A percentile compares a stretch with the other conserved stretches of the same genome.
phyloP scores from a whole-genome alignment of 2,329 filamentous ascomycete genomes.

The Verticillium albo-atrum region DNA sequence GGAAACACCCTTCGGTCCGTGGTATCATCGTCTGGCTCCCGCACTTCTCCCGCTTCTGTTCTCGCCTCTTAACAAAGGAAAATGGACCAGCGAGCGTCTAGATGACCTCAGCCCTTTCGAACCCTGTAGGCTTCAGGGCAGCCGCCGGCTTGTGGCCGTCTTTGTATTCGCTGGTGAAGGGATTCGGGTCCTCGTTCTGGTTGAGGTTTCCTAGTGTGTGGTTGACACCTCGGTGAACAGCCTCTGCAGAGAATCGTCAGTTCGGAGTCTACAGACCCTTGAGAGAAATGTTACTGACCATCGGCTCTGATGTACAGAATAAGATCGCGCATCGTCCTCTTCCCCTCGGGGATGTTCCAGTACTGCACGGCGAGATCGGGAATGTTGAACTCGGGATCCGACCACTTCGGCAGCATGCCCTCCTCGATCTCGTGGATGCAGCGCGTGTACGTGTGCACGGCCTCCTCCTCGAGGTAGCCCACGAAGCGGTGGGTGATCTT shows the following conservation, averaged over 20 bases:
- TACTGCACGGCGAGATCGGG: constrained; percentile 89
- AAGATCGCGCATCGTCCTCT: constrained; percentile 78
- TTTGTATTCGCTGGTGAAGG: constrained; percentile 81
- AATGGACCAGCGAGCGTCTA: constrained; percentile 15
- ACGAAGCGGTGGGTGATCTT: constrained; percentile 92
- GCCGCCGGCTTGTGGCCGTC: constrained; percentile 61
- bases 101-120: constrained; percentile 80
- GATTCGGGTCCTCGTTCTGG: constrained; percentile 84
- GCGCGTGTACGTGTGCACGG: constrained; percentile 90
- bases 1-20: not conserved
- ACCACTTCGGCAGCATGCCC: constrained; percentile 81
- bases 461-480: constrained; percentile 95
- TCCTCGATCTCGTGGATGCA: constrained; percentile 82
- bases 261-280: not conserved
- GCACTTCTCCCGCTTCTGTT: not conserved
- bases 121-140: constrained; percentile 64
- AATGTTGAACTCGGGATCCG: constrained; percentile 61
- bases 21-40: constrained; percentile 1
- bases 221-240: constrained; percentile 89
- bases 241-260: constrained; percentile 50
- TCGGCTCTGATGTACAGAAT: constrained; percentile 87
- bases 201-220: constrained; percentile 89
- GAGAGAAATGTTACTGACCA: constrained; percentile 6
- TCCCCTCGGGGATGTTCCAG: constrained; percentile 87
- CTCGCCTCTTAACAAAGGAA: not conserved